Conservation (phyloP, 2,329 filamentous ascomycete genomes). For the Bipolaris oryzae region DNA sequence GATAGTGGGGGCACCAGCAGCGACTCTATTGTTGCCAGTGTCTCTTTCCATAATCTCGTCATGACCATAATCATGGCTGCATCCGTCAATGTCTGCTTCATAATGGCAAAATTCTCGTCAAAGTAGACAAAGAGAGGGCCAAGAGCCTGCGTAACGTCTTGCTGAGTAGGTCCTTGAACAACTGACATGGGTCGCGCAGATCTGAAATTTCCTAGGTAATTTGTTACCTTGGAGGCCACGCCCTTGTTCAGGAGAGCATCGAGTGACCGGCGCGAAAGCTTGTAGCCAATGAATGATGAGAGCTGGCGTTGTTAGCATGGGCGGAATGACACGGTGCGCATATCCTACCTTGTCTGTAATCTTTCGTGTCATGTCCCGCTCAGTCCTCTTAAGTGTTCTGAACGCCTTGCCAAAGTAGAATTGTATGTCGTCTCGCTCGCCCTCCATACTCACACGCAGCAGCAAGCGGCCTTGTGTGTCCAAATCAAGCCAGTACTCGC, state of each 20-base stretch:
- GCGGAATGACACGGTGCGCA: background rate
- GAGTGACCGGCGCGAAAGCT: slow-evolving; percentile 81
- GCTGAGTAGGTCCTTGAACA: slow-evolving; percentile 65
- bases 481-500: slow-evolving; percentile 96
- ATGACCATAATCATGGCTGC: slow-evolving; percentile 99
- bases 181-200: slow-evolving; percentile 55
- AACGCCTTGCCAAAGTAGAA: slow-evolving; percentile 99
- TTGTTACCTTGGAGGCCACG: slow-evolving; percentile 72
- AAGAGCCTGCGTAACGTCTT: slow-evolving; percentile 80
- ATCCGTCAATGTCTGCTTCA: slow-evolving; percentile 94
- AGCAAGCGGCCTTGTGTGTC: slow-evolving; percentile 92
- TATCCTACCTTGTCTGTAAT: slow-evolving; percentile 89
- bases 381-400: slow-evolving; percentile 89
- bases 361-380: slow-evolving; percentile 96
- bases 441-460: slow-evolving; percentile 96
- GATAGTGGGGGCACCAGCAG: slow-evolving; percentile 91
- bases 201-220: slow-evolving; percentile 60
- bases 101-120: slow-evolving; percentile 97
- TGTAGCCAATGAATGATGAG: slow-evolving; percentile 88
- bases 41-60: slow-evolving; percentile 97
- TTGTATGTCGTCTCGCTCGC: slow-evolving; percentile 95
- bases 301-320: slow-evolving; percentile 61
- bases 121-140: slow-evolving; percentile 91
- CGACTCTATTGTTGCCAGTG: slow-evolving; percentile 86
- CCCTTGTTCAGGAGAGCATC: slow-evolving; percentile 75